Evolutionary conservation across 768 basidiomycete genomes (phyloP).

Genomic region (Gloeostereum incarnatum): DNA sequence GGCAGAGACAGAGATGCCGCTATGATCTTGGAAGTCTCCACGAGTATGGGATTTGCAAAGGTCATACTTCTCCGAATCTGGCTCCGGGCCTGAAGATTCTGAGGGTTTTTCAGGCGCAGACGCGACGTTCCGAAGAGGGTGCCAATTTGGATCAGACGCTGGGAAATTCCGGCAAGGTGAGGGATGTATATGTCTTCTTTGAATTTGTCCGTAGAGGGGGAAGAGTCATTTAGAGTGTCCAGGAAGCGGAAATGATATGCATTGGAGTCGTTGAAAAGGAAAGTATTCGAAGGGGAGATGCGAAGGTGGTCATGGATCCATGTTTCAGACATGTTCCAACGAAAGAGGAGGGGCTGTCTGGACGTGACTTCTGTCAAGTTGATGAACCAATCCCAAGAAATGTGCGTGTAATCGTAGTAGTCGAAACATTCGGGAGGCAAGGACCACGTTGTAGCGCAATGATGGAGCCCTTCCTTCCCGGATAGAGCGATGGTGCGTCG

Average conservation of each 20-base stretch:
- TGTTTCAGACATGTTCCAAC: constrained; percentile 37
- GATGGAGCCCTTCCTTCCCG: constrained; percentile 38
- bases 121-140: constrained; percentile 73
- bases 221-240: constrained; percentile 25
- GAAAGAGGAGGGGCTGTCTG: constrained; percentile 33
- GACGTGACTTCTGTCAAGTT: constrained; percentile 31
- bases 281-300: constrained; percentile 28
- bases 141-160: constrained; percentile 60
- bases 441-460: constrained; percentile 33
- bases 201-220: constrained; percentile 27
- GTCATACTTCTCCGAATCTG: constrained; percentile 48
- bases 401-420: constrained; percentile 48
- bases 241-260: constrained; percentile 61
- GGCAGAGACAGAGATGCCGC: constrained; percentile 17
- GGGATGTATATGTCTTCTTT: constrained; percentile 30
- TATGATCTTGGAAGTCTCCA: constrained; percentile 33
- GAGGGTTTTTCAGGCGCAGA: constrained; percentile 34
- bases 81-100: constrained; percentile 32
- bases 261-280: constrained; percentile 38
- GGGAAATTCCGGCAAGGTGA: constrained; percentile 24
- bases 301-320: constrained; percentile 37
- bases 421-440: constrained; percentile 49
- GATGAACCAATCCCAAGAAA: constrained; percentile 68
- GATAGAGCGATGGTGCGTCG: constrained; percentile 34
- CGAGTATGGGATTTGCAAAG: constrained; percentile 40